Evolutionary conservation across 2,329 filamentous ascomycete genomes (phyloP), one percentile per base, ranked within the genome.

Genomic region (Achaetomium macrosporum): DNA sequence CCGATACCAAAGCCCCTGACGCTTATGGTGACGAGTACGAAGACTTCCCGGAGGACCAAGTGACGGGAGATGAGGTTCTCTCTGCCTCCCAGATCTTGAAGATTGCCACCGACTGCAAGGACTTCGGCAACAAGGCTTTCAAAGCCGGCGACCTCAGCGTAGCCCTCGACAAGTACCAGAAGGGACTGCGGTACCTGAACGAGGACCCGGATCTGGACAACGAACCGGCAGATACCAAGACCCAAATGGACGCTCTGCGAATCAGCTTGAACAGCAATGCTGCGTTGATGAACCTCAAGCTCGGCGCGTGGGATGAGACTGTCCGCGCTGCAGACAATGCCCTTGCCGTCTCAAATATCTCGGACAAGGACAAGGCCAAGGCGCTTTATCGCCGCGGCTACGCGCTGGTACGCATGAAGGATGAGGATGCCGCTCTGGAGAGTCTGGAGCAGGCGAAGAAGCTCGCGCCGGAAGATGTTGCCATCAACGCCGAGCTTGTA

Each of bases 161-260:
- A 31, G 92, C 84, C 2, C 76, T 97, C 25, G 84, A 86, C 56
- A 99, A 99, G 75, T 99, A 99, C 74, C 84, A 95, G 69, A 99
- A 99, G 76, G 91, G 84, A 16, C 73, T 96, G 56, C 84, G 90
- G 63, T 96, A 96, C 70, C 76, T 96, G 56, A 88, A 92, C 69
- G 88, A 95, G 69, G 88, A 91, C 65, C 86, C 87, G 1, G 83
- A 88, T 45, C 71, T 82, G 12, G 87, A 93, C 40, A 78, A 82
- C 42, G 89, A 92, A 61, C 78, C 86, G 5, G 75, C 80, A 42
- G 84, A 86, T 36, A 79, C 86, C 37, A 84, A 83, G 63, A 69
- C 74, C 20, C 78, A 85, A 59, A 77, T 96, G 56, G 79, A 82
- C 54, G 75, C 84, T 36, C 78, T 97, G 51, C 88, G 91, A 61